Conservation (phyloP, 331 rosid genomes). For the Cydonia oblonga region DNA sequence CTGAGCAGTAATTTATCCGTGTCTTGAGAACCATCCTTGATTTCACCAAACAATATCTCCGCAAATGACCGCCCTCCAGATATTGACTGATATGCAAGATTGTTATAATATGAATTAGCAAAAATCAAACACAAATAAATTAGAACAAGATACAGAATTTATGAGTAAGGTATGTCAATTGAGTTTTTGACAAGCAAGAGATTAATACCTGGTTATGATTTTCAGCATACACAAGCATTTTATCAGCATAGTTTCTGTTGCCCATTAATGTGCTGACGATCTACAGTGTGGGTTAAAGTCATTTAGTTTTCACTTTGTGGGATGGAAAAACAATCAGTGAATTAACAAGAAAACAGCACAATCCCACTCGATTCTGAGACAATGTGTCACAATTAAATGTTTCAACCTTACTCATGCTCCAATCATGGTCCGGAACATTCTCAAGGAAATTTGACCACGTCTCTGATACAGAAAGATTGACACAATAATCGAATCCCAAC, state of each 20-base stretch:
- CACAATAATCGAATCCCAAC: slow-evolving; percentile 87
- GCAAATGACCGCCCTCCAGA: slow-evolving; percentile 85
- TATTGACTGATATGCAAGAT: slow-evolving; percentile 54
- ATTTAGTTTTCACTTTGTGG: slow-evolving; percentile 3
- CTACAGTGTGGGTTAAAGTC: slow-evolving; percentile 29
- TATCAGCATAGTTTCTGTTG: slow-evolving; percentile 47
- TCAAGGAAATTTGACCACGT: slow-evolving; percentile 84
- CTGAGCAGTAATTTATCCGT: slow-evolving; percentile 46
- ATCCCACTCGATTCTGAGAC: slow-evolving; percentile 7
- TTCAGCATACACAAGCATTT: slow-evolving; percentile 81
- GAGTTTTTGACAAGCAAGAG: background rate
- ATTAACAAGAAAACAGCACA: slow-evolving; percentile 1
- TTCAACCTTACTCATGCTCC: slow-evolving; percentile 93
- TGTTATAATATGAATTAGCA: background rate
- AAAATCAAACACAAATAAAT: background rate
- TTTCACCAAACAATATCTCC: slow-evolving; percentile 69
- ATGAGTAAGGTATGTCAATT: background rate
- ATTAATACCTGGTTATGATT: slow-evolving; percentile 77
- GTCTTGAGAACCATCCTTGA: slow-evolving; percentile 33
- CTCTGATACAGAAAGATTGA: slow-evolving; percentile 73
- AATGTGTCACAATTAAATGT: background rate
- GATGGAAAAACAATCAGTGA: slow-evolving; percentile 6
- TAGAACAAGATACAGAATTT: background rate
- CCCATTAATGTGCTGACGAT: slow-evolving; percentile 62
- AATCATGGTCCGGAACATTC: slow-evolving; percentile 62